Base-by-base conservation (phyloP, 2,329 filamentous ascomycete genomes). In the Chaetomium strumarium region DNA sequence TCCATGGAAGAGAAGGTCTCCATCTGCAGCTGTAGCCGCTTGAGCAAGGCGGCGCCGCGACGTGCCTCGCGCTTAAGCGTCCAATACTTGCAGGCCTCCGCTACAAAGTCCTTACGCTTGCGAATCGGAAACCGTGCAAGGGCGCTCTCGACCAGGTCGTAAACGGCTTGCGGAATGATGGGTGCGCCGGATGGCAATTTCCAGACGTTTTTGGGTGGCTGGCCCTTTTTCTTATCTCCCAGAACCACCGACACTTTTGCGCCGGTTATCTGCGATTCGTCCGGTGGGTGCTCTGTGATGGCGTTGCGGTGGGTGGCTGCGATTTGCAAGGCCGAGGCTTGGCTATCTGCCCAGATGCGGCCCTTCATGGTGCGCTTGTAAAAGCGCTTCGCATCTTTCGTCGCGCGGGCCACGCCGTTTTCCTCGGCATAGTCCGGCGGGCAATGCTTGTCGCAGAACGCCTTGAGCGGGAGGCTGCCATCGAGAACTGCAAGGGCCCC, bases 1-100 rank as follows among this genome's bases (percentile, higher is more conserved):
- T 99, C 93, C 86, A 96, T 96, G 0, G 90, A 96, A 7, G 92
- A 92, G 68, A 97, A 99, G 0, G 90, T 89, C 68, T 97, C 92
- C 78, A 96, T 87, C 68, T 96, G 91, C 52, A 97, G 73, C 67
- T 99, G 93, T 17, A 99, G 77, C 34, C 93, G 84, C 71, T 97
- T 97, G 55, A 99, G 78, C 51, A 99, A 76, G 4, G 93, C 90
- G 30, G 93, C 93, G 43, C 93, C 93, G 53, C 93, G 81, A 33
- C 93, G 84, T 56, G 92, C 88, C 68, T 99, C 93, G 51, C 93
- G 83, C 72, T 99, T 99, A 58, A 99, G 71, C 0, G 93, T 97
- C 93, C 93, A 99, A 70, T 97, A 99, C 62, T 90, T 90, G 72
- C 92, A 97, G 2, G 88, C 88, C 68, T 96, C 92, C 52, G 90